Percentiles rank a stretch among this genome's conserved stretches.
Evolutionary conservation across 1,284 basidiomycete species (phyloP).

Genomic region (Porodaedalea pini): DNA sequence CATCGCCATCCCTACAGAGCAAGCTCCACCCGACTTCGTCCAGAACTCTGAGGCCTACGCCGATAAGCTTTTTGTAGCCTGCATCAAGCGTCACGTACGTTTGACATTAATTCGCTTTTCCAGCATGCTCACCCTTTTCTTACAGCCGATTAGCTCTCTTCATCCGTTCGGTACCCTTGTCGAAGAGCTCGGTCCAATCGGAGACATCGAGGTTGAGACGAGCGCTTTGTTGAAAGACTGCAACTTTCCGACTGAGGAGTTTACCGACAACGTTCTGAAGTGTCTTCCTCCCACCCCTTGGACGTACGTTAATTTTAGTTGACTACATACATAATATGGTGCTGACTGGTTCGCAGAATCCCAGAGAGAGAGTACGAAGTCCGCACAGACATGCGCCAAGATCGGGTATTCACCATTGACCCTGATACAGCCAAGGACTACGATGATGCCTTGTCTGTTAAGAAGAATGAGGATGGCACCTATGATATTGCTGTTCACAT

Average conservation of each 20-base stretch:
- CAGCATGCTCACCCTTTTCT: conserved; percentile 16
- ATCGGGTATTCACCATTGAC: conserved; percentile 92
- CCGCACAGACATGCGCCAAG: conserved; percentile 82
- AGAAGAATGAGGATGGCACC: conserved; percentile 84
- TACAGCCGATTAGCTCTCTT: conserved; percentile 85
- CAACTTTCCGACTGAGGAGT: conserved; percentile 95
- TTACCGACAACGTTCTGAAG: conserved; percentile 90
- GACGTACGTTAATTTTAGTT: conserved; percentile 55
- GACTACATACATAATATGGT: not conserved
- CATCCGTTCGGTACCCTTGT: conserved; percentile 99
- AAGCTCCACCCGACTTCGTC: conserved; percentile 95
- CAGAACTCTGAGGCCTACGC: conserved; percentile 90
- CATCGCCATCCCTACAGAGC: conserved; percentile 99
- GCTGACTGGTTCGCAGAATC: conserved; percentile 48
- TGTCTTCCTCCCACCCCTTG: conserved; percentile 93
- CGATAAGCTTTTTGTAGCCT: conserved; percentile 92
- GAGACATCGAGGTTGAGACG: conserved; percentile 96
- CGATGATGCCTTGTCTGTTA: conserved; percentile 92
- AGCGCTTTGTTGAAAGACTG: conserved; percentile 97
- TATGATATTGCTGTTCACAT: conserved; percentile 93
- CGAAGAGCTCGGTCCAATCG: conserved; percentile 98
- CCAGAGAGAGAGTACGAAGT: conserved; percentile 87
- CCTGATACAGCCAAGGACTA: conserved; percentile 87
- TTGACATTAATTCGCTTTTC: conserved; percentile 17
- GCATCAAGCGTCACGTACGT: conserved; percentile 90